Base-by-base conservation (phyloP, 176 grass and related monocot genomes). In the Phoenix roebelenii region DNA sequence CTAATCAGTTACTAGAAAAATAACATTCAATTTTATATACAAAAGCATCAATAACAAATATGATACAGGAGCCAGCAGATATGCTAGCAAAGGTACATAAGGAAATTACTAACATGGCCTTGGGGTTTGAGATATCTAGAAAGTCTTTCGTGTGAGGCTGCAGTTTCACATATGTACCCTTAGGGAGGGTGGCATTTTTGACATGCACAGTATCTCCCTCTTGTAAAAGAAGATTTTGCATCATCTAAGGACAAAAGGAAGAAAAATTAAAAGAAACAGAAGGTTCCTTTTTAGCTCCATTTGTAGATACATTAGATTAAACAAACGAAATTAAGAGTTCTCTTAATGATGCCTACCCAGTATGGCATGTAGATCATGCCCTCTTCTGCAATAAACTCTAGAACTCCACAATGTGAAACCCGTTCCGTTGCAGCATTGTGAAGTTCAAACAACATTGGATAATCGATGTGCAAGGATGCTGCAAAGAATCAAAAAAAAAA, bases 181-280 rank as follows among this genome's bases (percentile, higher is more conserved):
- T 97, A 44, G 75, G 84, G 69, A 97, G 81, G 53, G 66, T 83
- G 12, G 81, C 67, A 49, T 85, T 91, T 65, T 81, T 91, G 1
- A 97, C 59, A 74, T 18, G 75, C 12, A 97, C 75, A 60, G 29
- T 59, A 15, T 88, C 84, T 75, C 93, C 87, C 60, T 88, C 93
- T 88, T 85, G 52, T 68, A 98, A 82, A 74, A 98, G 84, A 85
- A 98, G 85, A 85, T 98, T 98, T 85, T 92, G 84, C 87, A 98
- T 98, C 93, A 92, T 88, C 93, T 98, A 73, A 14, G 71, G 20
- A 56, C 49, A 71, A 55, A 79, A 57, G 49, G 59, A 24, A 15
- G n/a, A 66, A 25, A 68, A 9, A 59, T 55, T n/a, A 73, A 57
- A 23, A 19, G 59, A 49, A 16, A 19, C 19, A 72, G 7, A 65